Conservation (phyloP, 768 basidiomycete species). For the Hericium erinaceus region DNA sequence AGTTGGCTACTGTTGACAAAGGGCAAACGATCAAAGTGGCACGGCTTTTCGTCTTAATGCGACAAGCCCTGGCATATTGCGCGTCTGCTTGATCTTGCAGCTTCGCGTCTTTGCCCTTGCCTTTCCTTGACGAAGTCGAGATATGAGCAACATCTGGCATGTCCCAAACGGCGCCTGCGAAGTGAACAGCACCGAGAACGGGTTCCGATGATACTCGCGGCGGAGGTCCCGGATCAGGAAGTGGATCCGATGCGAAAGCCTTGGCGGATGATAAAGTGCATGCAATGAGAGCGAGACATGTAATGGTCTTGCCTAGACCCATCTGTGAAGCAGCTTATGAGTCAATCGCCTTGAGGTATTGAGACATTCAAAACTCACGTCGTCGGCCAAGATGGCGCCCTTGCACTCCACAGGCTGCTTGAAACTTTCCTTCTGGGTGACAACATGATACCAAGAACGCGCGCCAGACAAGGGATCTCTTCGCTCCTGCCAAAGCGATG, state of each 20-base stretch:
- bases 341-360: not conserved
- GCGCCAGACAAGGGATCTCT: constrained; percentile 37
- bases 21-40: constrained; percentile 97
- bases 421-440: constrained; percentile 71
- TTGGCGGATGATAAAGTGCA: constrained; percentile 67
- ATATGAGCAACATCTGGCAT: constrained; percentile 50
- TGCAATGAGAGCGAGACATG: constrained; percentile 88
- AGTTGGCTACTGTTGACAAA: constrained; percentile 92
- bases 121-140: constrained; percentile 31
- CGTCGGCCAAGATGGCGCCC: constrained; percentile 92
- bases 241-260: constrained; percentile 47
- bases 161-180: constrained; percentile 74
- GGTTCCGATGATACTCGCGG: constrained; percentile 15
- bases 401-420: constrained; percentile 65
- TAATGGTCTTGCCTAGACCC: constrained; percentile 97
- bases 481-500: constrained; percentile 64
- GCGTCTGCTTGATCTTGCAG: constrained; percentile 65
- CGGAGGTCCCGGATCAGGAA: constrained; percentile 34
- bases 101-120: constrained; percentile 57
- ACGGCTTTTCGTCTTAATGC: constrained; percentile 75
- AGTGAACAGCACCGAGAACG: constrained; percentile 43
- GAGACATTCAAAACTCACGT: constrained; percentile 46
- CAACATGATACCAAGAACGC: constrained; percentile 69
- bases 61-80: constrained; percentile 56
- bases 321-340: constrained; percentile 46